These are phyloP conservation scores for Kazachstania sp. DNA, from an alignment of 1,139 yeast genomes.

Conservation along the genomic window DNA sequence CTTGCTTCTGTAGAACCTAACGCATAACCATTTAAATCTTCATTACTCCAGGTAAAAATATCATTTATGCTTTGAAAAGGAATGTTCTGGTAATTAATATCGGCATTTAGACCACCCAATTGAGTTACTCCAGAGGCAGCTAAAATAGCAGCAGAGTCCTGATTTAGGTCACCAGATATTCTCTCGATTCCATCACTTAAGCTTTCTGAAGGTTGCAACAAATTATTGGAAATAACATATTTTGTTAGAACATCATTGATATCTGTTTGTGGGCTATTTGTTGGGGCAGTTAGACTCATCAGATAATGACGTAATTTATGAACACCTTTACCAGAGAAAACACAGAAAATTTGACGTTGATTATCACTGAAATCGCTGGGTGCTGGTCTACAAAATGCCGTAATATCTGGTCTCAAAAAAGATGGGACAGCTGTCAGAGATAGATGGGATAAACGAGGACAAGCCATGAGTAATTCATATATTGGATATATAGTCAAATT, in stretches of 20 bases:
- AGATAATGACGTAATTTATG: slow-evolving; percentile 58
- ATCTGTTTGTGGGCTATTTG: slow-evolving; percentile 30
- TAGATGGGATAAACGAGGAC: slow-evolving; percentile 82
- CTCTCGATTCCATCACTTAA: slow-evolving; percentile 25
- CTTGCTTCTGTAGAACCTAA: slow-evolving; percentile 19
- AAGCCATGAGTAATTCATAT: slow-evolving; percentile 62
- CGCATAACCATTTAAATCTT: slow-evolving; percentile 12
- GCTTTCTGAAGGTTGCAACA: slow-evolving; percentile 21
- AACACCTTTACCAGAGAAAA: slow-evolving; percentile 88
- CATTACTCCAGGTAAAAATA: slow-evolving; percentile 22
- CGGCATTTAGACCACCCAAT: slow-evolving; percentile 26
- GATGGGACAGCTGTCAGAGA: slow-evolving; percentile 85
- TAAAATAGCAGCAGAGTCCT: slow-evolving; percentile 30
- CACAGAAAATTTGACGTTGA: slow-evolving; percentile 84
- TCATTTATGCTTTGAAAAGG: slow-evolving; percentile 28
- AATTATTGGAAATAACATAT: slow-evolving; percentile 24
- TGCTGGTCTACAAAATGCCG: slow-evolving; percentile 86
- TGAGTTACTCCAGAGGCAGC: slow-evolving; percentile 30
- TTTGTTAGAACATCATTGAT: slow-evolving; percentile 27
- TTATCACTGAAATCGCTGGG: slow-evolving; percentile 88
- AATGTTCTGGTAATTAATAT: slow-evolving; percentile 27
- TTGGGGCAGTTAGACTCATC: slow-evolving; percentile 33
- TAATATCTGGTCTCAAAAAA: slow-evolving; percentile 76
- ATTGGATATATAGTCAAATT: slow-evolving; percentile 67
- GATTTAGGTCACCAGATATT: slow-evolving; percentile 25